A percentile compares a stretch with the other conserved stretches of the same genome.
These are phyloP conservation scores for Fusarium sp. DNA, from an alignment of 2,329 filamentous ascomycete genomes.

Conservation along the genomic window DNA sequence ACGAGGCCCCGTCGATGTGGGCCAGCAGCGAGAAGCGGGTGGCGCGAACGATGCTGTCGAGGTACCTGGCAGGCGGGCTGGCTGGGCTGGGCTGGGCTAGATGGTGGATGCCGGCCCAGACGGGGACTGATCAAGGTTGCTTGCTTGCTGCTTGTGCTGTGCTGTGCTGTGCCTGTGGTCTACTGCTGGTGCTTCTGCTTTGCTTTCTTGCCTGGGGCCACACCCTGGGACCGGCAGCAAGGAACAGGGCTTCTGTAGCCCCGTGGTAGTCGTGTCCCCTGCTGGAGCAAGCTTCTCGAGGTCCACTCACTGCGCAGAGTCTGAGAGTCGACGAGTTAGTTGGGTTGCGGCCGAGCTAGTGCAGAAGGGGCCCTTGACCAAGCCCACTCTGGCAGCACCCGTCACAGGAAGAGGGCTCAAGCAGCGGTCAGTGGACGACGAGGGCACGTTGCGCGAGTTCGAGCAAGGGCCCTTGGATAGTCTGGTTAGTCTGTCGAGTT, in stretches of 20 bases:
- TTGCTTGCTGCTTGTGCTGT: slow-evolving; percentile 7
- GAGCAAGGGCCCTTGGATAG: slow-evolving; percentile 29
- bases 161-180: neutral
- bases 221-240: neutral
- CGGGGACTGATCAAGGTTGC: slow-evolving; percentile 23
- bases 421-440: slow-evolving; percentile 44
- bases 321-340: neutral
- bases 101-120: slow-evolving; percentile 18
- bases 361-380: slow-evolving; percentile 37
- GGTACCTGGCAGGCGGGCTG: slow-evolving; percentile 33
- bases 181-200: neutral
- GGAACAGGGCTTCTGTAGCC: slow-evolving; percentile 15
- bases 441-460: slow-evolving; percentile 33
- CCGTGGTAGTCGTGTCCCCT: slow-evolving; percentile 10
- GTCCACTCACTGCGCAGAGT: slow-evolving; percentile 16
- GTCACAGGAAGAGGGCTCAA: slow-evolving; percentile 40
- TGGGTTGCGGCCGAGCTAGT: slow-evolving; percentile 36
- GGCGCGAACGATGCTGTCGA: slow-evolving; percentile 44
- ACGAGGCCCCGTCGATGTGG: slow-evolving; percentile 33
- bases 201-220: neutral
- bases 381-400: slow-evolving; percentile 41
- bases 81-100: slow-evolving; percentile 27
- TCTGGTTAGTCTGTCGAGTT: slow-evolving; percentile 1
- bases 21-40: slow-evolving; percentile 44
- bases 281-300: slow-evolving; percentile 12